Evolutionary conservation across 2,329 filamentous ascomycete genomes (phyloP), one percentile per base, ranked within the genome.

Genomic region (Xylariaceae sp.): DNA sequence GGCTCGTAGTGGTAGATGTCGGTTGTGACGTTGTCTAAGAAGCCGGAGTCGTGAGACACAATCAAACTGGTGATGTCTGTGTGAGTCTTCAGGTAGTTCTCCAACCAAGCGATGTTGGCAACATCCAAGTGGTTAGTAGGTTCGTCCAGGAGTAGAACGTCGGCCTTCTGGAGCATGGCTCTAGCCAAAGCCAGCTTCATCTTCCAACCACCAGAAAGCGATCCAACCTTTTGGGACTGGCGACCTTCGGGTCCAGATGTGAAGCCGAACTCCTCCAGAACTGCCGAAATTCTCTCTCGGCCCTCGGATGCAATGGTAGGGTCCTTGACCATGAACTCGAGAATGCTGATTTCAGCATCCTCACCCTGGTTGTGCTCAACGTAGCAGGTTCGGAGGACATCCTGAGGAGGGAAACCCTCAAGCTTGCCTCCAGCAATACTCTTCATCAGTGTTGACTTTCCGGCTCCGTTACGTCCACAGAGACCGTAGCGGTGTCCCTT

Each of bases 351-450:
- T 64, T 97, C 92, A 42, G 94, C 93, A 76, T 97, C 93, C 75
- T 97, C 94, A 58, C 94, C 94, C 77, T 99, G 93, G 78, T 97
- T 97, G 80, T 99, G 94, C 80, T 99, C 94, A 49, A 99, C 94
- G 72, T 97, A 99, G 77, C 93, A 97, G 9, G 93, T 97, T 69
- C 90, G 89, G 69, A 99, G 86, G 61, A 92, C 88, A 66, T 97
- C 92, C 73, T 94, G 92, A 13, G 91, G 81, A 44, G 94, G 94
- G 78, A 99, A 99, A 7, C 94, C 94, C 76, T 99, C 94, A 2
- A 99, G 83, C 81, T 99, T 99, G 71, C 92, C 93, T 61, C 88
- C 88, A 54, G 94, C 90, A 70, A 99, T 99, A 74, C 89, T 92
- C 73, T 91, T 90, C 94, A 99, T 97, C 60, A 99, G 83, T 1